Percentiles rank a stretch among this genome's conserved stretches.
Conservation (phyloP, 768 basidiomycete genomes). For the Tulasnella sp. region DNA sequence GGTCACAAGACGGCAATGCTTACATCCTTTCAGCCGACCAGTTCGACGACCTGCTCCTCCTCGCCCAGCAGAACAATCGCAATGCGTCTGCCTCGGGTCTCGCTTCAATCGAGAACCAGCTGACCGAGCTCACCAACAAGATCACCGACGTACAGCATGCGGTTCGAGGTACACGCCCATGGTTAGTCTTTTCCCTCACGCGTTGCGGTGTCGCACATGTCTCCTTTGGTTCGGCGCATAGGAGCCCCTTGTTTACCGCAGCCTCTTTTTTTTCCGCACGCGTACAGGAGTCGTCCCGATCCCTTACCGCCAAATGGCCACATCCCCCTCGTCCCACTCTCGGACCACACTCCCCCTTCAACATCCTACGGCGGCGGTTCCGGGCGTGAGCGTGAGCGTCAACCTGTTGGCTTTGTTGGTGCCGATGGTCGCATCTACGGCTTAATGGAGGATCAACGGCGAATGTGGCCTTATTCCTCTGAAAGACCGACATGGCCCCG, state of each 20-base stretch:
- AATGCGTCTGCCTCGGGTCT: conserved; percentile 18
- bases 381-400: conserved; percentile 4
- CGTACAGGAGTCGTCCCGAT: conserved; percentile 17
- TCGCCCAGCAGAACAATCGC: conserved; percentile 19
- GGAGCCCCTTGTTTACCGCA: conserved; percentile 18
- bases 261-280: neutral
- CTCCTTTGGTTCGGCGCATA: conserved; percentile 13
- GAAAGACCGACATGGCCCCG: conserved; percentile 21
- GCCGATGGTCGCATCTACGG: conserved; percentile 25
- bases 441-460: conserved; percentile 26
- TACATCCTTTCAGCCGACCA: conserved; percentile 20
- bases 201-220: conserved; percentile 9
- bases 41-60: conserved; percentile 17
- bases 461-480: conserved; percentile 22
- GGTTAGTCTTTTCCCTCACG: conserved; percentile 10
- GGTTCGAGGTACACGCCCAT: conserved; percentile 17
- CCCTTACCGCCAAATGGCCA: conserved; percentile 18
- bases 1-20: conserved; percentile 7
- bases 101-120: conserved; percentile 15
- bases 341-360: conserved; percentile 12
- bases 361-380: conserved; percentile 6
- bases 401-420: conserved; percentile 15
- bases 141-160: conserved; percentile 22
- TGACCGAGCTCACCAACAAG: conserved; percentile 21
- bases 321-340: conserved; percentile 8